Percentiles rank a stretch among this genome's conserved stretches.
Conservation (phyloP, 306 rosid species). For the Gillenia trifoliata region DNA sequence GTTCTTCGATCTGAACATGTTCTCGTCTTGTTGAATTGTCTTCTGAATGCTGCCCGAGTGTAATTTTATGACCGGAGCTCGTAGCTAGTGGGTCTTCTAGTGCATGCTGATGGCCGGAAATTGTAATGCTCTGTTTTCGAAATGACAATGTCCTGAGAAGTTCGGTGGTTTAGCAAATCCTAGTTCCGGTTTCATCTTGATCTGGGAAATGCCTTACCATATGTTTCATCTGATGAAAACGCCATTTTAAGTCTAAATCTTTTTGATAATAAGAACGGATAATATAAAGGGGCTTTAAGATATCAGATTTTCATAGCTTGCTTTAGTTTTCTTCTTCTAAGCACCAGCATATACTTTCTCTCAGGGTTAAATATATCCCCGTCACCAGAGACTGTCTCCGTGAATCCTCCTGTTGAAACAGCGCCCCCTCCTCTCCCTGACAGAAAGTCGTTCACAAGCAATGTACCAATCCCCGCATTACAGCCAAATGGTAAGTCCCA, state of each 20-base stretch:
- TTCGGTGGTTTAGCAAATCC: neutral
- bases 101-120: neutral
- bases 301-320: constrained; percentile 13
- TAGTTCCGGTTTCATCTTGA: constrained; percentile 12
- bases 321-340: neutral
- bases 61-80: constrained; percentile 1
- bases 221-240: neutral
- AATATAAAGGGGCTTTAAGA: neutral
- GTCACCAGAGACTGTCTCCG: constrained; percentile 39
- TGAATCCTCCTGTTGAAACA: constrained; percentile 39
- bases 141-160: neutral
- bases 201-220: neutral
- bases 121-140: neutral
- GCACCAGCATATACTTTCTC: constrained; percentile 11
- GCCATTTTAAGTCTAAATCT: neutral
- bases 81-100: neutral
- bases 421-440: constrained; percentile 29
- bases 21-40: neutral
- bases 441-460: constrained; percentile 34
- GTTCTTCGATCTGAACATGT: constrained; percentile 13
- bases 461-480: constrained; percentile 40
- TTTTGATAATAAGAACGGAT: neutral
- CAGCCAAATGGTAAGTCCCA: constrained; percentile 50
- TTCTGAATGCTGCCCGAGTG: neutral
- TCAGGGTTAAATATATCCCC: constrained; percentile 49